These are phyloP conservation scores for Immersiporthe knoxdaviesiana DNA, from an alignment of 2,329 filamentous ascomycete genomes.

Conservation along the genomic window DNA sequence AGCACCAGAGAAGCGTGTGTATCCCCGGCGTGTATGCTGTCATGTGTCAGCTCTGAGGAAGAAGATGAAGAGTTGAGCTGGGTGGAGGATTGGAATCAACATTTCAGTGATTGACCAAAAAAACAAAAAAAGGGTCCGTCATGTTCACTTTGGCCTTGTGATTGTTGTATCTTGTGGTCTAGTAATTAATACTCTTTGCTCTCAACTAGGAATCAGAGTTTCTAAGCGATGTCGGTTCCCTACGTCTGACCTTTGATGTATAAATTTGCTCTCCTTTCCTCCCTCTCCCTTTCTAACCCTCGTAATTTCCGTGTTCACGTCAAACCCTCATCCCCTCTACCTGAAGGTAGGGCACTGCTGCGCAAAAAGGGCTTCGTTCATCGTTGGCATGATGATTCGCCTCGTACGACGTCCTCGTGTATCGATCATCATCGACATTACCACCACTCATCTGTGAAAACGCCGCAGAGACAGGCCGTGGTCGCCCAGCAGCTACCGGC, in stretches of 20 bases:
- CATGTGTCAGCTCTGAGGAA: no score
- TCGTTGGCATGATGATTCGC: slow-evolving; percentile 32
- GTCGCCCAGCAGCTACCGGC: neutral
- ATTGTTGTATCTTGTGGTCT: no score
- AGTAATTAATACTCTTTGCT: no score
- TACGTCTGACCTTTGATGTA: neutral
- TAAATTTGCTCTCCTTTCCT: neutral
- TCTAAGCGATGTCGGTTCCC: no score
- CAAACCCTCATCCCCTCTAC: slow-evolving; percentile 12
- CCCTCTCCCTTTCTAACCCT: neutral
- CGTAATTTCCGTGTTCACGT: slow-evolving; percentile 18
- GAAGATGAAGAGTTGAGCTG: no score
- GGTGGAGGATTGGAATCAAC: no score
- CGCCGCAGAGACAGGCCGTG: slow-evolving; percentile 13
- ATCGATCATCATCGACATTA: neutral
- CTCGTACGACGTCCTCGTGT: slow-evolving; percentile 26
- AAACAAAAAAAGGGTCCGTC: no score
- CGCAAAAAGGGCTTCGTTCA: slow-evolving; percentile 39
- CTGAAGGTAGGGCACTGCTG: slow-evolving; percentile 23
- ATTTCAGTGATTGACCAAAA: no score
- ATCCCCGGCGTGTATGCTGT: no score
- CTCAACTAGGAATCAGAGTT: no score
- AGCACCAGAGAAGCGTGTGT: no score
- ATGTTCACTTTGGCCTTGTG: no score
- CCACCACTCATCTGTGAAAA: neutral